phyloP scores from a whole-genome alignment of 768 basidiomycete genomes.

The Termitomyces sp. region DNA sequence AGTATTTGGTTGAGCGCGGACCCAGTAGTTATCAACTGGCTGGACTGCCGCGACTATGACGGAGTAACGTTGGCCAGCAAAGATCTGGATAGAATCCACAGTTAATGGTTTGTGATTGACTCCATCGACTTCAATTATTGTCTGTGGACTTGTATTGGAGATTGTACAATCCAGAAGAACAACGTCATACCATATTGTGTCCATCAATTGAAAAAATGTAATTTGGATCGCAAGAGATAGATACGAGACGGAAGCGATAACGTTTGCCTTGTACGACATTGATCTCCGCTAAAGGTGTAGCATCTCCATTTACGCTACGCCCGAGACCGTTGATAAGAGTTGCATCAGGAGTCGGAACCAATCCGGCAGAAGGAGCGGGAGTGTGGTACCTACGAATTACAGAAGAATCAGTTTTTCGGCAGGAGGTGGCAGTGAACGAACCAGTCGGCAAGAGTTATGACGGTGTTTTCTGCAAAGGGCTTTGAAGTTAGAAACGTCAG shows the following conservation, averaged over 20 bases:
- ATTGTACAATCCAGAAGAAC: not conserved
- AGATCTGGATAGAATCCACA: not conserved
- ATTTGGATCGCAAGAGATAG: conserved; percentile 24
- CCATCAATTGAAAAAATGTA: conserved; percentile 40
- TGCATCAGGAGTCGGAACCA: not conserved
- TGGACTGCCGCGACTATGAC: not conserved
- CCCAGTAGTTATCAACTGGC: not conserved
- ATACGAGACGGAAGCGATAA: conserved; percentile 31
- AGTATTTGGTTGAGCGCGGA: not conserved
- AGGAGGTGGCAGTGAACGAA: not conserved
- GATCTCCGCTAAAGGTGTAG: conserved; percentile 27
- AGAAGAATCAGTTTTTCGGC: not conserved
- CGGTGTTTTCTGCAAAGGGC: not conserved
- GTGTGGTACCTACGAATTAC: not conserved
- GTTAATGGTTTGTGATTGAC: not conserved
- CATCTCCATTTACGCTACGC: not conserved
- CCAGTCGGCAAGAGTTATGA: conserved; percentile 1
- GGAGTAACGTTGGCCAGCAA: not conserved
- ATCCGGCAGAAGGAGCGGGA: not conserved
- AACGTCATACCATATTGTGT: conserved; percentile 27
- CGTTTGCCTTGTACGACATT: conserved; percentile 25
- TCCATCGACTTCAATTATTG: not conserved
- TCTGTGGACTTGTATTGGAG: not conserved
- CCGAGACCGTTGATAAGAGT: conserved; percentile 1
- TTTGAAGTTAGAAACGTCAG: not conserved